Conservation (phyloP, 345 rosid genomes). For the Jatropha curcas region DNA sequence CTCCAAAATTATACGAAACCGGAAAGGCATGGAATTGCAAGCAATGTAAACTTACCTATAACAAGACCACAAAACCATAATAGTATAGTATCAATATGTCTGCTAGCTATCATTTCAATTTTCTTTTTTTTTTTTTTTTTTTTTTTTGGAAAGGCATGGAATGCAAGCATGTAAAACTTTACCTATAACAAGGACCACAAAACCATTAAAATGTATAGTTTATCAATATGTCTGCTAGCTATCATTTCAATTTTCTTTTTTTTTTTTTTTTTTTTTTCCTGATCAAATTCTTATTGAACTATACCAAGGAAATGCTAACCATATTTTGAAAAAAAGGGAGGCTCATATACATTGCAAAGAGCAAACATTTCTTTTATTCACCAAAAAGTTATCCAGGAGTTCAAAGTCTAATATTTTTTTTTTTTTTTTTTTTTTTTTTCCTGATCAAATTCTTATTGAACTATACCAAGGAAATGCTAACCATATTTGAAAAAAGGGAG, state of each 20-base stretch:
- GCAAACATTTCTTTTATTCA: too few relatives aligned
- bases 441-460: too few relatives aligned
- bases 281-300: not conserved
- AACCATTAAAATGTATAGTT: too few relatives aligned
- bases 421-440: too few relatives aligned
- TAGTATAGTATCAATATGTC: not conserved
- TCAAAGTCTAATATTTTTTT: not conserved
- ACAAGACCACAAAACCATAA: too few relatives aligned
- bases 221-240: not conserved
- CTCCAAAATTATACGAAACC: slow-evolving; percentile 1
- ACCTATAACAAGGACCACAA: not conserved
- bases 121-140: too few relatives aligned
- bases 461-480: not conserved
- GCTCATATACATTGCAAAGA: not conserved
- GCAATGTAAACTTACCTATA: not conserved
- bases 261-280: too few relatives aligned
- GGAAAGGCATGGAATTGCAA: not conserved
- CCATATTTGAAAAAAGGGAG: not conserved
- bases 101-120: not conserved
- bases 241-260: too few relatives aligned
- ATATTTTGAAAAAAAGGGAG: not conserved
- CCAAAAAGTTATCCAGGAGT: not conserved
- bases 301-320: not conserved
- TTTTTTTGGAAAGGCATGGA: not conserved
- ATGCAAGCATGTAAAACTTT: not conserved